Evolutionary conservation across 495 filamentous ascomycete genomes (phyloP).

Genomic region (Astrocystis sublimbata): DNA sequence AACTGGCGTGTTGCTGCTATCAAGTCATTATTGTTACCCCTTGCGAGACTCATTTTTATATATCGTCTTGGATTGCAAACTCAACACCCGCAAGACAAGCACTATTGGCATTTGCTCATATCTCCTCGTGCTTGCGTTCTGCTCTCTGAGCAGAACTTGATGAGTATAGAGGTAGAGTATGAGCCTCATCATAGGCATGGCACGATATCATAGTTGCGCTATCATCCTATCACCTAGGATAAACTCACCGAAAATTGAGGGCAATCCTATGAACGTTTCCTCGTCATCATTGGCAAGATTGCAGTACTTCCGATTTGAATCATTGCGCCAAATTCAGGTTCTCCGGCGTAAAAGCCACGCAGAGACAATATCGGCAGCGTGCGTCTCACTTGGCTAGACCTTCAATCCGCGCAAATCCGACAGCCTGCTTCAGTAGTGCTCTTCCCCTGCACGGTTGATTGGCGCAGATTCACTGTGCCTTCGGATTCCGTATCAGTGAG

Average conservation of each 20-base stretch:
- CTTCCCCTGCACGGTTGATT: slow-evolving; percentile 12
- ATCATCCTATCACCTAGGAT: background rate
- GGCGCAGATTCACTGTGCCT: background rate
- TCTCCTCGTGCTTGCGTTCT: slow-evolving; percentile 11
- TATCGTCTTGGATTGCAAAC: background rate
- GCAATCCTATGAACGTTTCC: background rate
- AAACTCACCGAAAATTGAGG: background rate
- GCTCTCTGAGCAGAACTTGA: slow-evolving; percentile 18
- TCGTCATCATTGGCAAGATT: too few relatives aligned
- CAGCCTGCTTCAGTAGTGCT: slow-evolving; percentile 8
- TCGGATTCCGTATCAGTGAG: background rate
- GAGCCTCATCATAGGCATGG: background rate
- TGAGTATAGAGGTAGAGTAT: background rate
- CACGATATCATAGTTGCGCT: background rate
- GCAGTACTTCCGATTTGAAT: background rate
- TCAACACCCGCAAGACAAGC: background rate
- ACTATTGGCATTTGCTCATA: background rate
- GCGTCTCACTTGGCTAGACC: slow-evolving; percentile 3
- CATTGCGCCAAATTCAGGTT: background rate
- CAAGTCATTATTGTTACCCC: background rate
- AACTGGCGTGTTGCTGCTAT: background rate
- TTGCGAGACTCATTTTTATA: background rate
- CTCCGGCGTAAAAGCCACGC: slow-evolving; percentile 4
- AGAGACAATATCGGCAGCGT: background rate
- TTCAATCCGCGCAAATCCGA: background rate